Conservation (phyloP, 306 rosid genomes). For the Vachellia pachyceras region DNA sequence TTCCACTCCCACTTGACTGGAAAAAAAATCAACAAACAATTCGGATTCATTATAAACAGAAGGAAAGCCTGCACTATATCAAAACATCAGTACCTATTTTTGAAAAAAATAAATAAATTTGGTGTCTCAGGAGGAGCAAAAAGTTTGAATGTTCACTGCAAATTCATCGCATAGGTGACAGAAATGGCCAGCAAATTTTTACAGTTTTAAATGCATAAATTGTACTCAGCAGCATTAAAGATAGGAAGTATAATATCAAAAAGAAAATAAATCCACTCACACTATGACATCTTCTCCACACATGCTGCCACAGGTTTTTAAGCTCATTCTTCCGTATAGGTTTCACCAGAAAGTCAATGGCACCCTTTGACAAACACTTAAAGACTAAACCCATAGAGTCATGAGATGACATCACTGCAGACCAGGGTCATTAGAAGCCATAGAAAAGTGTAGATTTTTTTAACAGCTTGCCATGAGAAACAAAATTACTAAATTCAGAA, state of each 20-base stretch:
- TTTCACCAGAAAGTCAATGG: slow-evolving; percentile 91
- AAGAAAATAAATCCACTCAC: slow-evolving; percentile 59
- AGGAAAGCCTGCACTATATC: not conserved
- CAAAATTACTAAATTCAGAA: slow-evolving; percentile 42
- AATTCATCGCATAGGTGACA: slow-evolving; percentile 9
- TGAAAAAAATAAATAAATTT: not conserved
- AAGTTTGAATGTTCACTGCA: slow-evolving; percentile 12
- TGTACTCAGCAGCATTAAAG: not conserved
- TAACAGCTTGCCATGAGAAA: slow-evolving; percentile 47
- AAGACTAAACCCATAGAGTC: slow-evolving; percentile 97
- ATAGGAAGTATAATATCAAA: slow-evolving; percentile 14
- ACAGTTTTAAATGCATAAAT: slow-evolving; percentile 20
- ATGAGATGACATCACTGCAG: slow-evolving; percentile 97
- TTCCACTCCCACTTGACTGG: slow-evolving; percentile 94
- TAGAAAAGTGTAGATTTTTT: slow-evolving; percentile 41
- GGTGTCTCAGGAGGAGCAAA: slow-evolving; percentile 13
- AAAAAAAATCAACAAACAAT: slow-evolving; percentile 6
- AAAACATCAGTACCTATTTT: not conserved
- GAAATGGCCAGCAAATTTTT: slow-evolving; percentile 22
- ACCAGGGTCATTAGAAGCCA: slow-evolving; percentile 57
- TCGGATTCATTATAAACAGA: slow-evolving; percentile 9
- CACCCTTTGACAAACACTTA: slow-evolving; percentile 96
- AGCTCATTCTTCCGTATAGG: slow-evolving; percentile 98
- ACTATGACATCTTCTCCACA: slow-evolving; percentile 98
- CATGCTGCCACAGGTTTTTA: slow-evolving; percentile 97